Conservation (phyloP, 148 eudicot genomes). For the Fagopyrum tataricum region DNA sequence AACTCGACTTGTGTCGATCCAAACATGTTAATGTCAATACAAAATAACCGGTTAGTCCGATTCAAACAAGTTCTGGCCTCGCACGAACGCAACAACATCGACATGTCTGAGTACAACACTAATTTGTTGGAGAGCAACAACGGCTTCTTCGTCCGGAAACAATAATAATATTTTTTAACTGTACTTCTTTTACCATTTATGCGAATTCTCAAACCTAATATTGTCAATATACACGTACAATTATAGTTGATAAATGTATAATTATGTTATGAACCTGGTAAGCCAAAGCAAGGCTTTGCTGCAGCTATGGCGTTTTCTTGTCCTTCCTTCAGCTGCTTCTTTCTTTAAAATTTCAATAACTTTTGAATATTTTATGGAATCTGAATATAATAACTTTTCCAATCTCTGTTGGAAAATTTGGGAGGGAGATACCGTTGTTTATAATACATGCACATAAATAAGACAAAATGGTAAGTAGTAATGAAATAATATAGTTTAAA, state of each 20-base stretch:
- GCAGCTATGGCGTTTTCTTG: conserved; percentile 50
- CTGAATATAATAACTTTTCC: conserved; percentile 54
- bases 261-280: conserved; percentile 38
- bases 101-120: too few species aligned
- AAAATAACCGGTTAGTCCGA: too few species aligned
- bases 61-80: too few species aligned
- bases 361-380: conserved; percentile 50
- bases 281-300: conserved; percentile 84
- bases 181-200: too few species aligned
- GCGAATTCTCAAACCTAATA: too few species aligned
- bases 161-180: background rate
- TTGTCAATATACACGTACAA: too few species aligned
- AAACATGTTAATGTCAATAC: too few species aligned
- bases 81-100: too few species aligned
- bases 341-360: conserved; percentile 69
- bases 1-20: too few species aligned
- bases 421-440: background rate
- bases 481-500: background rate
- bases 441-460: background rate
- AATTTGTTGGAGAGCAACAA: too few species aligned
- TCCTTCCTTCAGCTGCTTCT: conserved; percentile 53
- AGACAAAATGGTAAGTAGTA: background rate
- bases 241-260: too few species aligned
- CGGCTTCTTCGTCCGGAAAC: too few species aligned
- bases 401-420: conserved; percentile 39